Base-by-base conservation (phyloP, 2,329 filamentous ascomycete species). In the Pseudocercospora pini-densiflorae region DNA sequence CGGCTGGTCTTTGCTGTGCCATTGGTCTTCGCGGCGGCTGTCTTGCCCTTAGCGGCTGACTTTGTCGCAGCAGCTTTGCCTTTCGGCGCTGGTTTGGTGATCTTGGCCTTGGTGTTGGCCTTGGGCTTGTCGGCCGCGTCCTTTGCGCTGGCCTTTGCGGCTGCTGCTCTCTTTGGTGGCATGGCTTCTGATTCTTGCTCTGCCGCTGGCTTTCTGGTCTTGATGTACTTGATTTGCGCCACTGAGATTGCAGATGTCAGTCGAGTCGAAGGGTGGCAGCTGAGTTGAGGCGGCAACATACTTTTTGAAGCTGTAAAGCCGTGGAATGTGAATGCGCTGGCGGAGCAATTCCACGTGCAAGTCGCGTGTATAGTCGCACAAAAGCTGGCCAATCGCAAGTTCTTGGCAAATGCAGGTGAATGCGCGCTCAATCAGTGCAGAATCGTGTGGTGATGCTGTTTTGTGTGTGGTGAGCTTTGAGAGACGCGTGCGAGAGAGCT, bases 181-280 rank as follows among this genome's bases (percentile, higher is more conserved):
- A 69, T 68, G 57, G 69, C 62, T 29, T 59, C 66, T 55, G 67
- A 58, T 60, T 68, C 63, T 19, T 58, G 54, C 29, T 67, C 65
- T 3, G 65, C 54, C 21, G 61, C 65, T n/a, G 69, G 66, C 62
- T 70, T 68, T 24, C 65, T 70, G 49, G 71, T 70, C 63, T 75
- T 75, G 67, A 75, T 71, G 63, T 73, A 74, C 62, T 75, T 75
- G 61, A 75, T 73, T 57, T 73, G 72, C 27, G 74, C 74, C 74
- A 75, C 70, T 70, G 54, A 45, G 51, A 24, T 24, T n/a, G 23
- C 40, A 5, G 4, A 3, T 10, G 62, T 62, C 51, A 61, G 61
- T 59, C 5, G 36, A 57, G 24, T 24, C 21, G 1, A 54, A 27
- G 40, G 36, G 7, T 21, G 8, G 24, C 21, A n/a, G 27, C 53